Conservation (phyloP, 2,329 filamentous ascomycete genomes). For the Fusarium gaditjirri region DNA sequence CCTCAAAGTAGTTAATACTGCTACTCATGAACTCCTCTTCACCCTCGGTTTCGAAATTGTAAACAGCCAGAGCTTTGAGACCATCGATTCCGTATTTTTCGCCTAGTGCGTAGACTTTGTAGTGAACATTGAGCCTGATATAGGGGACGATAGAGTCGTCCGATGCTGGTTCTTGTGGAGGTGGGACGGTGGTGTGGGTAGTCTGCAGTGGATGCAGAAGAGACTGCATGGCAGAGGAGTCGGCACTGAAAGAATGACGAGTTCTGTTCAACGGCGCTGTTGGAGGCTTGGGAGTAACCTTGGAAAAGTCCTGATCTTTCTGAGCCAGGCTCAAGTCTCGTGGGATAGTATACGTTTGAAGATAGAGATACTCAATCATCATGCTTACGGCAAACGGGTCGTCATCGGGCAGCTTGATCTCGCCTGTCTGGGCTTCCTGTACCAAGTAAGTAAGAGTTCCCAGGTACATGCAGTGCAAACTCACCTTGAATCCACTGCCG, state of each 20-base stretch:
- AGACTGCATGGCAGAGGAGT: background rate
- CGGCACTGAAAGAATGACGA: background rate
- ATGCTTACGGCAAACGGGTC: background rate
- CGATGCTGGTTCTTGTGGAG: rapidly evolving
- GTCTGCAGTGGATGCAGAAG: background rate
- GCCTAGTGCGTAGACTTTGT: too few species aligned
- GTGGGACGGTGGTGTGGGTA: rapidly evolving
- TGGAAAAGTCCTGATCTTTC: rapidly evolving
- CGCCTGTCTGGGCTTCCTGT: background rate
- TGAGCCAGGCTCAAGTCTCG: rapidly evolving
- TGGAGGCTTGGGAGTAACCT: rapidly evolving
- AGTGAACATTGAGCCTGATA: background rate
- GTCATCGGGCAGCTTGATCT: rapidly evolving
- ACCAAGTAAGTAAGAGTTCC: background rate
- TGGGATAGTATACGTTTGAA: background rate
- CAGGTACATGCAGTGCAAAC: rapidly evolving
- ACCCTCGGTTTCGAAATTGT: background rate
- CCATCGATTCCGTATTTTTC: background rate
- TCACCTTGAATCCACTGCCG: background rate
- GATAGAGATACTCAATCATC: background rate
- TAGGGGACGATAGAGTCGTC: too few species aligned
- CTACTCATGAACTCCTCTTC: rapidly evolving
- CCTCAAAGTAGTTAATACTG: rapidly evolving
- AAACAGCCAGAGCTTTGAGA: background rate
- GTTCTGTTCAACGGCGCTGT: background rate